Evolutionary conservation across 345 rosid genomes (phyloP), one percentile per base, ranked within the genome.

Genomic region (Raphanus sativus): DNA sequence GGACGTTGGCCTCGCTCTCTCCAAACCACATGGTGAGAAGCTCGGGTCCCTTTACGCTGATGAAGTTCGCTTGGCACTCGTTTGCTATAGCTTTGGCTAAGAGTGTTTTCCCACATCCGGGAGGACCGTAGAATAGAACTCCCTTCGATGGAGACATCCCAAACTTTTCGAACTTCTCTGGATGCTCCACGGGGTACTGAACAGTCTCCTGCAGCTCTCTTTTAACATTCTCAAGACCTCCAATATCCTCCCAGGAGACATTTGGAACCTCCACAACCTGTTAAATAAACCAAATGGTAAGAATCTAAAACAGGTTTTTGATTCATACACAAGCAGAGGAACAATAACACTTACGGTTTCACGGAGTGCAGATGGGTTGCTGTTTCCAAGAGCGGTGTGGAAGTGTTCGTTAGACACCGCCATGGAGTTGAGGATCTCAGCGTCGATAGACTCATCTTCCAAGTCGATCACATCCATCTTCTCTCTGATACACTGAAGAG

Each of bases 21-120:
- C 97, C 97, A 79, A 94, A 94, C 98, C 98, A 94, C 98, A 94
- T 94, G 4, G 97, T 94, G 13, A 94, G 97, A 77, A 91, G 83
- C 79, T 93, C 98, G 0, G 98, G 98, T 66, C 98, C 98, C 81
- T 93, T 93, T 81, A 93, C 77, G 64, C 98, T 94, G 73, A 94
- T 94, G 86, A 94, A 91, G 84, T 94, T 94, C 24, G 98, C 97
- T 79, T 94, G 98, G 70, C 98, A 94, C 75, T 94, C 97, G 70
- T 94, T 94, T 36, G 97, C 98, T 75, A 94, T 94, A 69, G 97
- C 98, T 84, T 94, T 94, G 65, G 98, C 98, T 45, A 91, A 81
- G 75, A 94, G 96, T 16, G 98, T 94, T 82, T 94, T 94, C 29
- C 98, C 98, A 77, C 97, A 94, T 32, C 97, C 98, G 54, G 98